phyloP scores from a whole-genome alignment of 768 basidiomycete genomes.

The Boletus rex-veris region DNA sequence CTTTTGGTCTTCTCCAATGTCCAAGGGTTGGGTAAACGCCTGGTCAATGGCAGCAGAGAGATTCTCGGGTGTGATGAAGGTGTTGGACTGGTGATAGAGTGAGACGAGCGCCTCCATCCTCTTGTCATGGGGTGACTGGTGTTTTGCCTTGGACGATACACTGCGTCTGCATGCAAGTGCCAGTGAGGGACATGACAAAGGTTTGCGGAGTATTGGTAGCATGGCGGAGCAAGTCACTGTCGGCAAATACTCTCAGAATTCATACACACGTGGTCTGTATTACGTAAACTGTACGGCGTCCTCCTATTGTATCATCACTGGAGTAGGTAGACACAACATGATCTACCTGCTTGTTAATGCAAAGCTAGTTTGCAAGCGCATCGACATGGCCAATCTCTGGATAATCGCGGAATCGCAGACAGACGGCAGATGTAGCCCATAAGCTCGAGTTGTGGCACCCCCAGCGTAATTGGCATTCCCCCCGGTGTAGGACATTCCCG shows the following conservation, averaged over 20 bases:
- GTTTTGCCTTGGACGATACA: conserved; percentile 20
- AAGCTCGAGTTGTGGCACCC: neutral
- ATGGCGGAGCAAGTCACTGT: conserved; percentile 7
- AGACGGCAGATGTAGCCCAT: neutral
- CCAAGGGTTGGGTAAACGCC: conserved; percentile 43
- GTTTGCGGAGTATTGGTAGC: conserved; percentile 6
- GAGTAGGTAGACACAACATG: neutral
- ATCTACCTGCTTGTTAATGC: neutral
- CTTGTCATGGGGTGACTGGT: conserved; percentile 19
- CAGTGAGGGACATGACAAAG: conserved; percentile 6
- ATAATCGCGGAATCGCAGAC: neutral
- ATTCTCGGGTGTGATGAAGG: conserved; percentile 69
- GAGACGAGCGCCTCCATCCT: conserved; percentile 70
- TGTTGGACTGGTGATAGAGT: conserved; percentile 72
- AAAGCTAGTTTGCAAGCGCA: neutral
- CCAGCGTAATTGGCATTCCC: neutral
- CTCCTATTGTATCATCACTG: neutral
- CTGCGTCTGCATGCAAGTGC: conserved; percentile 11
- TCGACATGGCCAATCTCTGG: neutral
- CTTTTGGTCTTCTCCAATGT: conserved; percentile 17
- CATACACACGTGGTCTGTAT: neutral
- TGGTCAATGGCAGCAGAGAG: conserved; percentile 61
- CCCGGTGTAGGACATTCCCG: neutral
- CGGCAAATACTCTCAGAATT: too few relatives aligned
- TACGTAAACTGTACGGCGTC: conserved; percentile 14